Evolutionary conservation across 441 rosid species (phyloP).

Genomic region (Metrosideros polymorpha): DNA sequence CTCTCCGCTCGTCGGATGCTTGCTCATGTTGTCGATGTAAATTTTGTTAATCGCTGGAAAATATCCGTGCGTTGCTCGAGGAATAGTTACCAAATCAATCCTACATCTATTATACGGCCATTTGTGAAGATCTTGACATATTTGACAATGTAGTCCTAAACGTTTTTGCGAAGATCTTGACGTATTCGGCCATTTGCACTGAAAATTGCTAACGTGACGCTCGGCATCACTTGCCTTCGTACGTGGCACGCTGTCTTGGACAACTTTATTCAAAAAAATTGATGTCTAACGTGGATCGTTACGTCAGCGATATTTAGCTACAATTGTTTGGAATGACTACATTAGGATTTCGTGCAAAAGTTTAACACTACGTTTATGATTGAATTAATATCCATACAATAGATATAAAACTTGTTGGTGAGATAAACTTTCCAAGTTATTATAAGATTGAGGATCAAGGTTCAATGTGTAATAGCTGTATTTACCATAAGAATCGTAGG

Average conservation of each 20-base stretch:
- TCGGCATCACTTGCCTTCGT: accelerated
- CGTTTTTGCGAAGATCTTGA: background rate
- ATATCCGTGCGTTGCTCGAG: background rate
- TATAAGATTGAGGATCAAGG: too few relatives aligned
- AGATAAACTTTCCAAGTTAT: too few relatives aligned
- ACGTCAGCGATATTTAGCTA: accelerated
- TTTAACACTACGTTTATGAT: background rate
- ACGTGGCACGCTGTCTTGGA: accelerated
- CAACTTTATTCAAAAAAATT: background rate
- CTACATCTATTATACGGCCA: background rate
- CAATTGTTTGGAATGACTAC: background rate
- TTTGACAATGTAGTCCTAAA: background rate
- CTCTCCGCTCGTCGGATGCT: background rate
- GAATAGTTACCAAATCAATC: background rate
- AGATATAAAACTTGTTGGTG: background rate
- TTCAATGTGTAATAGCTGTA: too few relatives aligned
- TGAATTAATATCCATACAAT: background rate
- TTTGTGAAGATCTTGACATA: background rate
- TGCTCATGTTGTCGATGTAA: background rate
- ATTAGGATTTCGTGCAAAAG: background rate
- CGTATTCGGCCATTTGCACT: accelerated
- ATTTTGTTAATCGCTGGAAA: background rate
- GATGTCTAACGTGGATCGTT: background rate
- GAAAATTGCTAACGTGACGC: background rate
- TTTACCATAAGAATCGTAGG: too few relatives aligned